Percentiles rank a stretch among this genome's conserved stretches.
phyloP scores from a whole-genome alignment of 306 rosid species.

The Clitoria ternatea region DNA sequence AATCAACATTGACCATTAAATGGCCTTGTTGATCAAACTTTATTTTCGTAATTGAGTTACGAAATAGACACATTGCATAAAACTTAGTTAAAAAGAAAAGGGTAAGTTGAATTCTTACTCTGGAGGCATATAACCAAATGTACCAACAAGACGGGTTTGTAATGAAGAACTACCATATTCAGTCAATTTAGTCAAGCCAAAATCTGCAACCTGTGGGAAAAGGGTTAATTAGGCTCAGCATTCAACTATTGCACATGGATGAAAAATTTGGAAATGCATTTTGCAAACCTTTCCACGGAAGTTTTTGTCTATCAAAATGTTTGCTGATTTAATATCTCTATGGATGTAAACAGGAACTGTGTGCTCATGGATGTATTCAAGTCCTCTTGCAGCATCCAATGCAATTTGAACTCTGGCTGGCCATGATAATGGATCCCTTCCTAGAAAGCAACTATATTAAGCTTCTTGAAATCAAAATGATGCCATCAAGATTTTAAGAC shows the following conservation, averaged over 20 bases:
- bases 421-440: conserved; percentile 65
- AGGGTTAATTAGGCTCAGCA: conserved; percentile 11
- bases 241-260: background rate
- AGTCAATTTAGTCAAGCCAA: conserved; percentile 57
- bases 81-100: background rate
- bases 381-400: conserved; percentile 70
- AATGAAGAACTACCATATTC: conserved; percentile 55
- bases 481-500: background rate
- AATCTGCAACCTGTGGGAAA: conserved; percentile 67
- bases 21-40: no score
- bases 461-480: conserved; percentile 3
- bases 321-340: conserved; percentile 66
- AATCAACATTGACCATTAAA: no score
- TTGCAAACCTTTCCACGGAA: conserved; percentile 61
- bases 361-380: conserved; percentile 81
- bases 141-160: conserved; percentile 70
- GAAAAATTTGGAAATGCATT: background rate
- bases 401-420: conserved; percentile 70
- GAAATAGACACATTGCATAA: no score
- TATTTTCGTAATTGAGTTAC: no score
- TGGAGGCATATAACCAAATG: conserved; percentile 79
- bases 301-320: conserved; percentile 72
- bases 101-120: conserved; percentile 42
- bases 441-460: conserved; percentile 26
- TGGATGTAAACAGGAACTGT: conserved; percentile 82